Evolutionary conservation across 345 rosid genomes (phyloP).

Genomic region (Citrus medica): DNA sequence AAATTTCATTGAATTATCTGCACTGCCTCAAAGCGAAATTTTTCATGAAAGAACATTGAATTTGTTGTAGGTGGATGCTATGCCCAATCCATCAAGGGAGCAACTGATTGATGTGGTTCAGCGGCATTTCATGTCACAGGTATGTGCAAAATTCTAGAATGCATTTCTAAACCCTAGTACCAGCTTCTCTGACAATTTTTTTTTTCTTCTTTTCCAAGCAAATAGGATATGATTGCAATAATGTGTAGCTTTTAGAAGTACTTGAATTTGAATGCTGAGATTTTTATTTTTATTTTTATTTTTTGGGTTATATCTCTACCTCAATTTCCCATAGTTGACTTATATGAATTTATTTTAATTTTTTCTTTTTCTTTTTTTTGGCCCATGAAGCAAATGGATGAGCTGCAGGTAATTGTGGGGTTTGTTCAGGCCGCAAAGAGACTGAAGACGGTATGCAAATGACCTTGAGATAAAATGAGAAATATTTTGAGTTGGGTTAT

Average conservation of each 20-base stretch:
- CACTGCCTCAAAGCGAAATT: background rate
- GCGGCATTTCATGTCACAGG: conserved; percentile 97
- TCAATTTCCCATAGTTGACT: background rate
- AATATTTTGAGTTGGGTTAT: conserved; percentile 7
- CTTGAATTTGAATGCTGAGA: background rate
- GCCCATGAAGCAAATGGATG: conserved; percentile 76
- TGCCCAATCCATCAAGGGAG: conserved; percentile 84
- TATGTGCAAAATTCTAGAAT: conserved; percentile 12
- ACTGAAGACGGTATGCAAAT: conserved; percentile 63
- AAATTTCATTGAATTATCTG: background rate
- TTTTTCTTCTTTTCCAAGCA: background rate
- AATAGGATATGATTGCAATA: background rate
- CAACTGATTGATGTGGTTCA: conserved; percentile 77
- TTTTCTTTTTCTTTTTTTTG: background rate
- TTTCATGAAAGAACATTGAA: background rate
- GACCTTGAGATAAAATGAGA: conserved; percentile 16
- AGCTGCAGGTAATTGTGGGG: conserved; percentile 93
- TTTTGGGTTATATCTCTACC: background rate
- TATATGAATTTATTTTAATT: background rate
- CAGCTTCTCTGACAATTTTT: background rate
- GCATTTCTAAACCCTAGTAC: background rate
- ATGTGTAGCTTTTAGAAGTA: background rate
- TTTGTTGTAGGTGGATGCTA: conserved; percentile 57
- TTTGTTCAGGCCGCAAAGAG: conserved; percentile 90
- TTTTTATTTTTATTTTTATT: background rate